These are phyloP conservation scores for Talaromyces wortmannii DNA, from an alignment of 495 filamentous ascomycete genomes.

Conservation along the genomic window DNA sequence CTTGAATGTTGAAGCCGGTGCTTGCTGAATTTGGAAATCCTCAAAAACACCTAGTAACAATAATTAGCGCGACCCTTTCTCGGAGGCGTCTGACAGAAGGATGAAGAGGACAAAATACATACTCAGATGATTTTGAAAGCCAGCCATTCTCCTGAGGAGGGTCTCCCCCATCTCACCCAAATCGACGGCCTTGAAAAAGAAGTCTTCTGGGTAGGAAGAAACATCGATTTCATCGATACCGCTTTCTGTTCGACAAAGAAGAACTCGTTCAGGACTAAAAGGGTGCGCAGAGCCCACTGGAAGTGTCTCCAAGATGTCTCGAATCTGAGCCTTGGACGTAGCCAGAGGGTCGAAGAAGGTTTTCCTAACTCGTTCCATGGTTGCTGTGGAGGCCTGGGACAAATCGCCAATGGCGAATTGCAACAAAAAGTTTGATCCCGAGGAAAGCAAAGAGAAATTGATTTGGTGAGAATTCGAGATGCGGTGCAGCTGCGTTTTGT, in stretches of 20 bases:
- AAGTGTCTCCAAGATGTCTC: slow-evolving; percentile 10
- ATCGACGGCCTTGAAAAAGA: slow-evolving; percentile 19
- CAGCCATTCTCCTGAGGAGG: slow-evolving; percentile 13
- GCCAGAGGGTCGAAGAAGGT: slow-evolving; percentile 17
- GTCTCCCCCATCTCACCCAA: slow-evolving; percentile 16
- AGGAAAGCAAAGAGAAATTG: too few relatives aligned
- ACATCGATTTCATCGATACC: slow-evolving; percentile 20
- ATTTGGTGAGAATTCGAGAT: too few relatives aligned
- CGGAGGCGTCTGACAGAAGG: too few relatives aligned
- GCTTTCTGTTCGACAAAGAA: slow-evolving; percentile 13
- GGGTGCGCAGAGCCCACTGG: slow-evolving; percentile 21
- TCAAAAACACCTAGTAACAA: slow-evolving; percentile 9
- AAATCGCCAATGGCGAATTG: not conserved
- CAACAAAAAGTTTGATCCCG: too few relatives aligned
- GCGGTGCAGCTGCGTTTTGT: too few relatives aligned
- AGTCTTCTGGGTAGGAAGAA: slow-evolving; percentile 15
- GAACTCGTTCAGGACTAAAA: slow-evolving; percentile 16
- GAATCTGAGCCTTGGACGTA: slow-evolving; percentile 13
- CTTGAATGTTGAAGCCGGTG: slow-evolving; percentile 14
- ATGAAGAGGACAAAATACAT: not conserved
- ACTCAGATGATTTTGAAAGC: slow-evolving; percentile 9
- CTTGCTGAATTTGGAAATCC: slow-evolving; percentile 16
- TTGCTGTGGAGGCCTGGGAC: not conserved
- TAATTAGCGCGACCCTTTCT: not conserved
- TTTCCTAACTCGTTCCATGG: slow-evolving; percentile 16